Evolutionary conservation across 2,329 filamentous ascomycete species (phyloP).

Genomic region (Lanzia echinophila): DNA sequence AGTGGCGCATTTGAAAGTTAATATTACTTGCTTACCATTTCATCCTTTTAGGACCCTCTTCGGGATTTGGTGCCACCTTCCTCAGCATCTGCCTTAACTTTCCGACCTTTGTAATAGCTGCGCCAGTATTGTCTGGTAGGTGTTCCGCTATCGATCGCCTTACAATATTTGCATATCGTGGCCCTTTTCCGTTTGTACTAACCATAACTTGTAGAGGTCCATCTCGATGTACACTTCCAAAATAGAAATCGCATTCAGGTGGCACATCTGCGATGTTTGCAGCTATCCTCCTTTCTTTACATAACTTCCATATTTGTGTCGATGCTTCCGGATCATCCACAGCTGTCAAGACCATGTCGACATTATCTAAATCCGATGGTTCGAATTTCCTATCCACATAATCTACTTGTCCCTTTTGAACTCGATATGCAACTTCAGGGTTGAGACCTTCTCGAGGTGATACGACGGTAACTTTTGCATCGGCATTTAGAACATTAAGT

Average conservation of each 20-base stretch:
- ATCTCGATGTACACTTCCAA: conserved; percentile 90
- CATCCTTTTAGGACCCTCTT: conserved; percentile 84
- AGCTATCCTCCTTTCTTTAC: conserved; percentile 74
- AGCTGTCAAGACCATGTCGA: conserved; percentile 85
- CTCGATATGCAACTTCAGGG: conserved; percentile 77
- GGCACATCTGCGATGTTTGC: conserved; percentile 98
- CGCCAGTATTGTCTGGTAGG: conserved; percentile 73
- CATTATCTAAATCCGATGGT: conserved; percentile 77
- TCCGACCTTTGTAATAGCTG: conserved; percentile 80
- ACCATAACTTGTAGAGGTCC: conserved; percentile 98
- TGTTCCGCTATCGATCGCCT: conserved; percentile 70
- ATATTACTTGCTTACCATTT: conserved; percentile 57
- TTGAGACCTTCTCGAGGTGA: conserved; percentile 76
- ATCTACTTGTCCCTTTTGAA: conserved; percentile 66
- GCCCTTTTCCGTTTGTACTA: conserved; percentile 94
- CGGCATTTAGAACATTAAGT: conserved; percentile 88
- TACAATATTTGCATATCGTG: conserved; percentile 81
- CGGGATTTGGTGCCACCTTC: conserved; percentile 62
- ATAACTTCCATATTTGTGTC: conserved; percentile 84
- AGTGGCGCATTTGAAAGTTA: conserved; percentile 3
- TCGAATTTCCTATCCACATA: conserved; percentile 81
- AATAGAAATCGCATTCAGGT: conserved; percentile 97
- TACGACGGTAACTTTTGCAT: conserved; percentile 82
- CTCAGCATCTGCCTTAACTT: conserved; percentile 72
- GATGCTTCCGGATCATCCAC: conserved; percentile 93